These are phyloP conservation scores for Sporothrix mexicana DNA, from an alignment of 2,329 filamentous ascomycete species.

Conservation along the genomic window DNA sequence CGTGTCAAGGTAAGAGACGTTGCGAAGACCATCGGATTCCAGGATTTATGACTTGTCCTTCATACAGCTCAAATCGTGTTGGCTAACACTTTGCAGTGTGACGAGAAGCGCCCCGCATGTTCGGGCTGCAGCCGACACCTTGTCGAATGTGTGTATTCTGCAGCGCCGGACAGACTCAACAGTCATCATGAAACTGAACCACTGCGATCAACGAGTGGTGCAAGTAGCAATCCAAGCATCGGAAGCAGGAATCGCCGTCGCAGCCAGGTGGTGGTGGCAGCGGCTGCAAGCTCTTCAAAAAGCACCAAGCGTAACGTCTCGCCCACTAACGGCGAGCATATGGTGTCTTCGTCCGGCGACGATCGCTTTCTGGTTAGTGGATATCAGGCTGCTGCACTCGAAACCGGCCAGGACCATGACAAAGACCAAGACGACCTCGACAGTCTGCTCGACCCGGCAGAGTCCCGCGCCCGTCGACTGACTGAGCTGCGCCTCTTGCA, in stretches of 20 bases:
- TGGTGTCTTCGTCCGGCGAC: neutral
- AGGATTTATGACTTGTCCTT: too few species aligned
- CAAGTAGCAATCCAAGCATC: neutral
- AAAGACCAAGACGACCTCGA: slow-evolving; percentile 32
- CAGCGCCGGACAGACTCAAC: neutral
- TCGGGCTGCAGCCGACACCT: slow-evolving; percentile 40
- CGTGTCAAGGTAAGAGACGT: slow-evolving; percentile 43
- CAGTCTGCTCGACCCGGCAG: slow-evolving; percentile 43
- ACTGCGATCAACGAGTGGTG: neutral
- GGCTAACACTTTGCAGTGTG: slow-evolving; percentile 36
- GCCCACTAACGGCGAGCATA: neutral
- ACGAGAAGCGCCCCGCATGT: slow-evolving; percentile 40
- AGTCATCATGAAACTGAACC: neutral
- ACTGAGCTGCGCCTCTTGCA: slow-evolving; percentile 49
- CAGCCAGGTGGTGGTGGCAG: neutral
- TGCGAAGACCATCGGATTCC: too few species aligned
- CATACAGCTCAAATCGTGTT: too few species aligned
- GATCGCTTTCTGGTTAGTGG: neutral
- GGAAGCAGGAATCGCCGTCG: slow-evolving; percentile 7
- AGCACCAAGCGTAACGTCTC: neutral
- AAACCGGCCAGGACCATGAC: slow-evolving; percentile 32
- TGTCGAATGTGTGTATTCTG: slow-evolving; percentile 39
- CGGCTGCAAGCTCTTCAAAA: neutral
- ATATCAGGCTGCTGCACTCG: neutral
- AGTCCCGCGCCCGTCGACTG: slow-evolving; percentile 46